phyloP scores from a whole-genome alignment of 768 basidiomycete species.

The Amanita polypyramis region DNA sequence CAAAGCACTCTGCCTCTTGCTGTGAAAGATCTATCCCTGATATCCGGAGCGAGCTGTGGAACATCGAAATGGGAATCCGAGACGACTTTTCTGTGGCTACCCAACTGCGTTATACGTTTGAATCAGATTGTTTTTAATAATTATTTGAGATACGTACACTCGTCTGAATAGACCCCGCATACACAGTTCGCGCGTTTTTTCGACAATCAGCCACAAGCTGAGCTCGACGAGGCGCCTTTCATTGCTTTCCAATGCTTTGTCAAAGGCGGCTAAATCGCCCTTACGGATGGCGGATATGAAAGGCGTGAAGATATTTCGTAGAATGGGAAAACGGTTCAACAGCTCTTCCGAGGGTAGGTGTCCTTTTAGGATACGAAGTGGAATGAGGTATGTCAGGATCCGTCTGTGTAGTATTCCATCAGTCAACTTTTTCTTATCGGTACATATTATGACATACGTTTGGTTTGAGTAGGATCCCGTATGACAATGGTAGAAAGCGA shows the following conservation, averaged over 20 bases:
- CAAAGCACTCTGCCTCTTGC: slow-evolving; percentile 88
- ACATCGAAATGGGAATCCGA: slow-evolving; percentile 72
- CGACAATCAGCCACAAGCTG: slow-evolving; percentile 79
- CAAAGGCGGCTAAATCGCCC: slow-evolving; percentile 76
- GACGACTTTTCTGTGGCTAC: slow-evolving; percentile 61
- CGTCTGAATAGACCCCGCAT: slow-evolving; percentile 72
- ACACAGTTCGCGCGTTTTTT: slow-evolving; percentile 82
- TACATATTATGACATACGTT: slow-evolving; percentile 41
- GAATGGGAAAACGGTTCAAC: slow-evolving; percentile 59
- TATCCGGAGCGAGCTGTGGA: slow-evolving; percentile 64
- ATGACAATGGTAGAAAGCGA: slow-evolving; percentile 82
- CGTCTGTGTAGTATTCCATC: slow-evolving; percentile 39
- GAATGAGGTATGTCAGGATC: slow-evolving; percentile 84
- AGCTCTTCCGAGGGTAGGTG: slow-evolving; percentile 71
- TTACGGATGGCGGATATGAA: slow-evolving; percentile 71
- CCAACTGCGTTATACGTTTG: slow-evolving; percentile 47
- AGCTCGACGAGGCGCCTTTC: slow-evolving; percentile 75
- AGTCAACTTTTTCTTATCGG: neutral
- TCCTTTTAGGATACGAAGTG: slow-evolving; percentile 80
- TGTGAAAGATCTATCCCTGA: slow-evolving; percentile 59
- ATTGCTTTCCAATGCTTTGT: slow-evolving; percentile 58
- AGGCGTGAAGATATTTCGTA: slow-evolving; percentile 65
- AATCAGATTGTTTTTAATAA: neutral
- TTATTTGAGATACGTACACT: slow-evolving; percentile 38
- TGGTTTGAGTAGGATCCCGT: slow-evolving; percentile 61